Conservation (phyloP, 495 filamentous ascomycete species). For the Xylaria palmicola region DNA sequence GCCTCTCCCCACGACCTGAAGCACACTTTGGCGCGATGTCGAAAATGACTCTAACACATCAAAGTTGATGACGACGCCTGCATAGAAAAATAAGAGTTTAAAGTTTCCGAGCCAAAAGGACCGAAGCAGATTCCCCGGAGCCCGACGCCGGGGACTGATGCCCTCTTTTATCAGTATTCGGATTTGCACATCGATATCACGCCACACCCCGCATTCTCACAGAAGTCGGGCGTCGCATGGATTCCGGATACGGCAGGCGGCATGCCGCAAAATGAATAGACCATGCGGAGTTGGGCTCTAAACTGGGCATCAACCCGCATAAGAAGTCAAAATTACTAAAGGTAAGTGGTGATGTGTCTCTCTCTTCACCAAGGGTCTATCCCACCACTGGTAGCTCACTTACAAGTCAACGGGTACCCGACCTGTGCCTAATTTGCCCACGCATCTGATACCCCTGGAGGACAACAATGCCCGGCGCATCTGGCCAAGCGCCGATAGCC, state of each 20-base stretch:
- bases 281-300: not conserved
- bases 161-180: constrained; percentile 6
- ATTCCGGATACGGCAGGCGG: not conserved
- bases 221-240: constrained; percentile 2
- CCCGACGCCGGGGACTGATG: not conserved
- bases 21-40: too few species aligned
- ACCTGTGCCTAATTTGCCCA: not conserved
- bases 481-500: not conserved
- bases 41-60: too few species aligned
- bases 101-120: not conserved
- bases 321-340: not conserved
- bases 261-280: not conserved
- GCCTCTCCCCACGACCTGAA: too few species aligned
- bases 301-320: not conserved
- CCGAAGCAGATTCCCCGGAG: not conserved
- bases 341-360: not conserved
- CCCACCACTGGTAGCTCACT: too few species aligned
- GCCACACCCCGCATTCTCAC: not conserved
- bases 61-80: too few species aligned
- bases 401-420: too few species aligned
- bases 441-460: not conserved
- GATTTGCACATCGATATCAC: constrained; percentile 5
- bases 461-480: not conserved
- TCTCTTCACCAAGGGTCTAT: too few species aligned
- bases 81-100: too few species aligned